A percentile compares a stretch with the other conserved stretches of the same genome.
Evolutionary conservation across 1,284 basidiomycete genomes (phyloP).

Genomic region (Leucoagaricus sp.): DNA sequence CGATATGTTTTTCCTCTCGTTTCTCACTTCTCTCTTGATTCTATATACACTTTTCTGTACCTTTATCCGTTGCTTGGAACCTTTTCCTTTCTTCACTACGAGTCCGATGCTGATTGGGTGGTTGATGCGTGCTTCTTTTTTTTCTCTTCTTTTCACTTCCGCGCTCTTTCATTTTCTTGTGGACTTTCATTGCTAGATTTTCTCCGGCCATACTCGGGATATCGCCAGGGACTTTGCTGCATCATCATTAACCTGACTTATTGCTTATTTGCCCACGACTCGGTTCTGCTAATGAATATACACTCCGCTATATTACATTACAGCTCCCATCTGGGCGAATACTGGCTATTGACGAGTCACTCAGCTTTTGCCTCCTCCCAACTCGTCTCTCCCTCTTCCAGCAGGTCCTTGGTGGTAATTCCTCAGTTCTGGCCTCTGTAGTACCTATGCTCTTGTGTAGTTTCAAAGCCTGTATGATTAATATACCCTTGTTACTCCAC

Average conservation of each 20-base stretch:
- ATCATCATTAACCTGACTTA: background rate
- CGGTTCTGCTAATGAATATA: slow-evolving; percentile 12
- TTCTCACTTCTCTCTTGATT: slow-evolving; percentile 14
- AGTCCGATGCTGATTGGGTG: slow-evolving; percentile 14
- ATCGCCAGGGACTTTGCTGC: slow-evolving; percentile 9
- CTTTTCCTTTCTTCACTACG: slow-evolving; percentile 10
- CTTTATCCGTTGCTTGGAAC: slow-evolving; percentile 16
- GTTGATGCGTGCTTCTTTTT: slow-evolving; percentile 13
- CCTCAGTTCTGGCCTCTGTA: slow-evolving; percentile 1
- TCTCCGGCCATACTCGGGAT: background rate
- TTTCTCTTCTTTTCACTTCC: slow-evolving; percentile 10
- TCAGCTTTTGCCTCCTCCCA: background rate
- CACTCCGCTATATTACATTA: slow-evolving; percentile 14
- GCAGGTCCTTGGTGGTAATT: slow-evolving; percentile 15
- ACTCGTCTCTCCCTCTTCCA: background rate
- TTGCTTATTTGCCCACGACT: slow-evolving; percentile 10
- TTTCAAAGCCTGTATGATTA: slow-evolving; percentile 10
- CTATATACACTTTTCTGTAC: slow-evolving; percentile 10
- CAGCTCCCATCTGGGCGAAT: slow-evolving; percentile 13
- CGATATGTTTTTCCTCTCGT: slow-evolving; percentile 17
- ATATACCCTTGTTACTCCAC: slow-evolving; percentile 14
- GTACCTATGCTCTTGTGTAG: background rate
- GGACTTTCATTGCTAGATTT: slow-evolving; percentile 9
- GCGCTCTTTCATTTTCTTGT: slow-evolving; percentile 15
- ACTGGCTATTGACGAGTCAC: background rate